A percentile compares a stretch with the other conserved stretches of the same genome.
phyloP scores from a whole-genome alignment of 2,329 filamentous ascomycete species.

The Penicillium sp. region DNA sequence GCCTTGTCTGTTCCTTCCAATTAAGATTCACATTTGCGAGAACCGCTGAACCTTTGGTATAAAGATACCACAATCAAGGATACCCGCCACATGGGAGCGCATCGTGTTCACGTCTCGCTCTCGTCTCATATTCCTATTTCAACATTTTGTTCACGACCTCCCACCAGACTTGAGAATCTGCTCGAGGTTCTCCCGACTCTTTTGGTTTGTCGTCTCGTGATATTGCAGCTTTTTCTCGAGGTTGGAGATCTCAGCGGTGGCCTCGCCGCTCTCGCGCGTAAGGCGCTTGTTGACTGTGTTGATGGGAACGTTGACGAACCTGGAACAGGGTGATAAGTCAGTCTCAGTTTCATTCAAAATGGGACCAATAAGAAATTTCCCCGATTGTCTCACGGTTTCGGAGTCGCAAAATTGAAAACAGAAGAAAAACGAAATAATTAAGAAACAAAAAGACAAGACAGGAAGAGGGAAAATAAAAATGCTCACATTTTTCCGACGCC shows the following conservation, averaged over 20 bases:
- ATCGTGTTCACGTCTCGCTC: neutral
- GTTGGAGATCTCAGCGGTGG: conserved; percentile 75
- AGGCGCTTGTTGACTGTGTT: conserved; percentile 73
- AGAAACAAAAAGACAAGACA: conserved; percentile 13
- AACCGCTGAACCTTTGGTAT: neutral
- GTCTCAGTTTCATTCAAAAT: neutral
- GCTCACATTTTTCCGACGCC: conserved; percentile 94
- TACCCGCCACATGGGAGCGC: neutral
- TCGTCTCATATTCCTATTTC: neutral
- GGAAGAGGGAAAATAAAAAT: neutral
- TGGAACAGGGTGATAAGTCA: conserved; percentile 39
- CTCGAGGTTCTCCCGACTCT: conserved; percentile 86
- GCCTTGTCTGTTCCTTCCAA: neutral
- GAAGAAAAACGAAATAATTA: conserved; percentile 13
- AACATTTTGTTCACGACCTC: conserved; percentile 25
- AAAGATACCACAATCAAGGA: neutral
- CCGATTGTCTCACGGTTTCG: neutral
- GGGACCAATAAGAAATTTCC: neutral
- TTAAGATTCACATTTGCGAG: neutral
- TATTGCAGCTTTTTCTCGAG: conserved; percentile 89
- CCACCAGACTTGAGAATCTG: conserved; percentile 70
- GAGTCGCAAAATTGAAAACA: neutral
- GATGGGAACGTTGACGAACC: conserved; percentile 82
- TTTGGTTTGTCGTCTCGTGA: conserved; percentile 91
- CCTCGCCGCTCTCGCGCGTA: conserved; percentile 68